phyloP scores from a whole-genome alignment of 2,329 filamentous ascomycete genomes.

The Metarhizium sp. region DNA sequence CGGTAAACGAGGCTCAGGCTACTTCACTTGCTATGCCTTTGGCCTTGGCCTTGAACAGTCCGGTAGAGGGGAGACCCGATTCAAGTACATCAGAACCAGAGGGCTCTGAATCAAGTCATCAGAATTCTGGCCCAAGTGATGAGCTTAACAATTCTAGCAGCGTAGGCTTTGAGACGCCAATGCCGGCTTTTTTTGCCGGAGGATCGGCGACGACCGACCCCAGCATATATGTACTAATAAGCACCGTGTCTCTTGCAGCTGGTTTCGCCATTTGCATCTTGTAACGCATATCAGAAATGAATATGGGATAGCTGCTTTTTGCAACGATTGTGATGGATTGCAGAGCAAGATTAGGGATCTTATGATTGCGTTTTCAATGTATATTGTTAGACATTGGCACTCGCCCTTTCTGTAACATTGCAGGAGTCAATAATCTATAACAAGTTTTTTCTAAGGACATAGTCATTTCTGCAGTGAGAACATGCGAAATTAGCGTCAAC shows the following conservation, averaged over 20 bases:
- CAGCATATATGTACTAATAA: background rate
- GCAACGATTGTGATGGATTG: background rate
- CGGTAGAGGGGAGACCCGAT: background rate
- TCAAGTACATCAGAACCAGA: background rate
- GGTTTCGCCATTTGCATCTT: background rate
- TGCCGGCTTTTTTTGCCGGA: conserved; percentile 2
- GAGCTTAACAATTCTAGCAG: background rate
- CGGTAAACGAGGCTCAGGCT: conserved; percentile 3
- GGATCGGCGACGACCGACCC: background rate
- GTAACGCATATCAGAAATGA: background rate
- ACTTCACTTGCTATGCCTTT: background rate
- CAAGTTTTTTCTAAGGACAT: background rate
- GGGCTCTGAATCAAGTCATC: background rate
- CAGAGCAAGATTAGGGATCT: conserved; percentile 3
- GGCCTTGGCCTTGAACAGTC: background rate
- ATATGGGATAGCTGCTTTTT: background rate
- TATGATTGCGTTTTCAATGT: conserved; percentile 8
- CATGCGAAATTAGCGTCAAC: background rate
- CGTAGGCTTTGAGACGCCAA: background rate
- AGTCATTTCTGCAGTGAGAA: background rate
- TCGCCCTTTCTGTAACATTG: conserved; percentile 3
- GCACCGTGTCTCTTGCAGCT: background rate
- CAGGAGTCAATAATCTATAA: conserved; percentile 6
- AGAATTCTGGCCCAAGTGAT: background rate
- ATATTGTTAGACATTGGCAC: conserved; percentile 6